Conservation (phyloP, 2,329 filamentous ascomycete genomes). For the Exophiala xenobiotica region DNA sequence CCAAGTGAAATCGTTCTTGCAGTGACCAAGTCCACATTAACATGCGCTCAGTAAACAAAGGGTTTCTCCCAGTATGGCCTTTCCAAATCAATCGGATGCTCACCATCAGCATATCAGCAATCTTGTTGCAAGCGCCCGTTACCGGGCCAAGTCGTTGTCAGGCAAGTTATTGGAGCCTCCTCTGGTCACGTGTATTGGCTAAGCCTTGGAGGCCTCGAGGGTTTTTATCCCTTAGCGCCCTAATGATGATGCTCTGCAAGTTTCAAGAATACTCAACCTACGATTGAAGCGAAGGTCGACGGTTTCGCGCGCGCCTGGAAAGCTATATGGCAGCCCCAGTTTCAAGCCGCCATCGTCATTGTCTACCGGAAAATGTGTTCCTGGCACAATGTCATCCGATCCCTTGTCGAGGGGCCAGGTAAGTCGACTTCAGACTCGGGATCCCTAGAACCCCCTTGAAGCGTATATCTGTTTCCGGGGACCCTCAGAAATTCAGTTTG, state of each 20-base stretch:
- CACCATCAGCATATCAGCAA: neutral
- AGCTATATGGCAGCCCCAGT: neutral
- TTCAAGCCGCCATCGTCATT: conserved; percentile 26
- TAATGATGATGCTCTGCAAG: conserved; percentile 18
- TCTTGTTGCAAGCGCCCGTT: neutral
- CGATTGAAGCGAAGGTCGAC: conserved; percentile 4
- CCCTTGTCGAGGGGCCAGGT: conserved; percentile 20
- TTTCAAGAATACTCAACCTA: conserved; percentile 23
- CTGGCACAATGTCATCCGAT: conserved; percentile 12
- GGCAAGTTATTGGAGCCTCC: neutral
- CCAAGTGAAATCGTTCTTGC: too few relatives aligned
- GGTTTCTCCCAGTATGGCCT: too few relatives aligned
- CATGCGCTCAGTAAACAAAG: too few relatives aligned
- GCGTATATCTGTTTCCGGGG: conserved; percentile 13
- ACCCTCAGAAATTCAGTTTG: neutral
- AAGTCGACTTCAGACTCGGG: conserved; percentile 10
- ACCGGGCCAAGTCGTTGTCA: neutral
- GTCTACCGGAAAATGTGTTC: conserved; percentile 5
- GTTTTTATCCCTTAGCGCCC: conserved; percentile 1
- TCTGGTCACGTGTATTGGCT: neutral
- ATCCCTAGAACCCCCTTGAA: conserved; percentile 8
- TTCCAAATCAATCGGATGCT: neutral
- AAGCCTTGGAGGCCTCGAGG: neutral
- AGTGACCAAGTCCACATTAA: too few relatives aligned
- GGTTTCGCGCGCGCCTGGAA: neutral